These are phyloP conservation scores for Curvularia sp. DNA, from an alignment of 2,329 filamentous ascomycete species.

Conservation along the genomic window DNA sequence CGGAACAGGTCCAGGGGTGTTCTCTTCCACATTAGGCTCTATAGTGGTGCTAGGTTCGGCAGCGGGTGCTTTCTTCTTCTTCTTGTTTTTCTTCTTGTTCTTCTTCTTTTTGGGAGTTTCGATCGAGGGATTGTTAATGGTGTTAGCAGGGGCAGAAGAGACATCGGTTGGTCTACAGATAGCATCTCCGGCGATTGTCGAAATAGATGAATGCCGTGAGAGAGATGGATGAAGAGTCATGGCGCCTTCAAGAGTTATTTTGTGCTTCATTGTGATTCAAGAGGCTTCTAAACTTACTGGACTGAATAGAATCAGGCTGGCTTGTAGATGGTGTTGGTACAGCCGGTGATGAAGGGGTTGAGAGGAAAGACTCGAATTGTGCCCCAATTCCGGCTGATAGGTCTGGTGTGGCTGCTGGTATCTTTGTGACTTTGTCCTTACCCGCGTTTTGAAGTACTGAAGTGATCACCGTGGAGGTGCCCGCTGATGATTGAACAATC, in stretches of 20 bases:
- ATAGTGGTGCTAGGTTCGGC: neutral
- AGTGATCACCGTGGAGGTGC: constrained; percentile 15
- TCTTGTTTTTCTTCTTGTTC: constrained; percentile 46
- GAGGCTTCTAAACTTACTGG: constrained; percentile 3
- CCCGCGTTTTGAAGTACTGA: constrained; percentile 28
- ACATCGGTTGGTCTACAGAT: constrained; percentile 1
- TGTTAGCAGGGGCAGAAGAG: constrained; percentile 3
- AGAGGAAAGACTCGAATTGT: constrained; percentile 12
- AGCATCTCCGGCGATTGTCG: constrained; percentile 14
- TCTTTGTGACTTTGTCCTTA: constrained; percentile 7
- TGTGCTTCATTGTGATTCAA: neutral
- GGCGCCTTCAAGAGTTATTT: neutral
- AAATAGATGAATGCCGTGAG: constrained; percentile 10
- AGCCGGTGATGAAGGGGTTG: neutral
- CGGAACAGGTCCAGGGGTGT: neutral
- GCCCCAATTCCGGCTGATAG: constrained; percentile 4
- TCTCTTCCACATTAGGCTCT: neutral
- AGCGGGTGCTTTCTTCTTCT: constrained; percentile 52
- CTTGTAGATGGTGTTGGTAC: neutral
- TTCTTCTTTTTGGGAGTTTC: constrained; percentile 27
- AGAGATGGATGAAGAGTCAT: neutral
- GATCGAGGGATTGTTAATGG: neutral
- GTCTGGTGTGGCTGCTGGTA: neutral
- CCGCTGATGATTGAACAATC: constrained; percentile 22
- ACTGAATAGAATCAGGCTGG: neutral